Evolutionary conservation across 2,329 filamentous ascomycete genomes (phyloP).

Genomic region (Orbilia quercus): DNA sequence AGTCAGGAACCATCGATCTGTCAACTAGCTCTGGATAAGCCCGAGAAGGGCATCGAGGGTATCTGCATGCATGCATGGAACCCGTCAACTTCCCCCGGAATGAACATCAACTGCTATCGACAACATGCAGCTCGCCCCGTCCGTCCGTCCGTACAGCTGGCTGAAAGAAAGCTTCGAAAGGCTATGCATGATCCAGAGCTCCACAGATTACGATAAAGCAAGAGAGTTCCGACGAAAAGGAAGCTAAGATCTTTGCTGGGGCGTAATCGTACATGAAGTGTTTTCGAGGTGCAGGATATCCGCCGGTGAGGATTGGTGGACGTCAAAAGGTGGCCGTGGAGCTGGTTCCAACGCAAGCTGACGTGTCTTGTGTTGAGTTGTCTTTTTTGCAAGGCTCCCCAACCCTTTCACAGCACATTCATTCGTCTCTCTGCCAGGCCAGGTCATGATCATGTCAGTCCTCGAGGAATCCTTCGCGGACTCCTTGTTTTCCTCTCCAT

Average conservation of each 20-base stretch:
- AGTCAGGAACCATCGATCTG: conserved; percentile 8
- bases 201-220: conserved; percentile 27
- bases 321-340: not conserved
- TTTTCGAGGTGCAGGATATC: conserved; percentile 40
- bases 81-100: conserved; percentile 30
- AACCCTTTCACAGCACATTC: conserved; percentile 20
- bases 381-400: conserved; percentile 44
- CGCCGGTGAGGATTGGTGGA: conserved; percentile 23
- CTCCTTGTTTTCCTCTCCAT: not conserved
- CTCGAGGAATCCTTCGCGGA: not conserved
- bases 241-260: conserved; percentile 14
- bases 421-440: conserved; percentile 43
- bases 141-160: conserved; percentile 32
- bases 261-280: conserved; percentile 35
- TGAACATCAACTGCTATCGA: conserved; percentile 33
- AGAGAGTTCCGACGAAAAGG: conserved; percentile 51
- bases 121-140: not conserved
- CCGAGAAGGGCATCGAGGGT: conserved; percentile 38
- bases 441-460: conserved; percentile 14
- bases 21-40: not conserved
- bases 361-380: conserved; percentile 47
- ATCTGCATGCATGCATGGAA: conserved; percentile 11
- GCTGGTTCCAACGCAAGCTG: conserved; percentile 18
- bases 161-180: conserved; percentile 1
- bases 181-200: conserved; percentile 45